Evolutionary conservation across 345 rosid species (phyloP).

Genomic region (Hibiscus trionum): DNA sequence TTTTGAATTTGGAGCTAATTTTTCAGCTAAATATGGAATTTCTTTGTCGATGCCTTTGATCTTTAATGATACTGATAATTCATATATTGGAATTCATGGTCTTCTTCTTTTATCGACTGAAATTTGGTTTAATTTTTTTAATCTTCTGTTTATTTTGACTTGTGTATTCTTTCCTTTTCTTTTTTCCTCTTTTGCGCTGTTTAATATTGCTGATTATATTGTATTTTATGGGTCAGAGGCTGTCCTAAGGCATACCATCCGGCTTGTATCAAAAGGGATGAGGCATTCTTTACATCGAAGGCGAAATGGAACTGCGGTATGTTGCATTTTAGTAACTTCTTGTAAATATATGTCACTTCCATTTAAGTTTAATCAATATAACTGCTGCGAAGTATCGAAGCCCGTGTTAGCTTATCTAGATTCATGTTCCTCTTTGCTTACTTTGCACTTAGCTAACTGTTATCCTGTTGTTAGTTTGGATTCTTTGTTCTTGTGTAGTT

Average conservation of each 20-base stretch:
- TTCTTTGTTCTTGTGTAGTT: slow-evolving; percentile 1
- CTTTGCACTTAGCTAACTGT: neutral
- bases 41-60: neutral
- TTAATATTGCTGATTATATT: slow-evolving; percentile 12
- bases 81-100: neutral
- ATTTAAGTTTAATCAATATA: neutral
- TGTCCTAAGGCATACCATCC: slow-evolving; percentile 99
- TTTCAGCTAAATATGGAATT: neutral
- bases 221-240: slow-evolving; percentile 44
- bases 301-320: slow-evolving; percentile 97
- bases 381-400: neutral
- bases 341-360: neutral
- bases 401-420: neutral
- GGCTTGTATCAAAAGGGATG: slow-evolving; percentile 86
- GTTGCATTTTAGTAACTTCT: slow-evolving; percentile 12
- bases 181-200: neutral
- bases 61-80: neutral
- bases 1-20: neutral
- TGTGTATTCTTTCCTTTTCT: neutral
- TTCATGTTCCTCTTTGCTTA: neutral
- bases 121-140: too few relatives aligned
- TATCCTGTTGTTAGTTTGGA: neutral
- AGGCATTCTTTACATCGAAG: slow-evolving; percentile 68
- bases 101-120: too few relatives aligned
- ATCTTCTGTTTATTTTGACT: neutral